phyloP scores from a whole-genome alignment of 1,284 basidiomycete genomes.

The Cystobasidiaceae sp. region DNA sequence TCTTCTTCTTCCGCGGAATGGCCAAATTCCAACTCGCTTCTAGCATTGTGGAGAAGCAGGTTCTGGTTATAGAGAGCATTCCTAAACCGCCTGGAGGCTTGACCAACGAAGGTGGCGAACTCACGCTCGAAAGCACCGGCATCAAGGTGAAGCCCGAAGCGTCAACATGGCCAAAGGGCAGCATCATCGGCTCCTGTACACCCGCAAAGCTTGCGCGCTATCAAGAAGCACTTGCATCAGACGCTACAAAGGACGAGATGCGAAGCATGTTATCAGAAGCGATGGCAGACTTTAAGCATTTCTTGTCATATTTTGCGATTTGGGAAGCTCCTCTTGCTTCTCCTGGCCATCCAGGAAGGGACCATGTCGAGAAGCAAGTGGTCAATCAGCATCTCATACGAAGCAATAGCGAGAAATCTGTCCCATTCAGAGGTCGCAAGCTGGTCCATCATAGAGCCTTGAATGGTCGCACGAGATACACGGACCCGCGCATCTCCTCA shows the following conservation, averaged over 20 bases:
- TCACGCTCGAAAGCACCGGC: conserved; percentile 64
- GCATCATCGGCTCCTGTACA: conserved; percentile 45
- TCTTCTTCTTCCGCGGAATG: conserved; percentile 71
- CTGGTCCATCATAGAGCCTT: conserved; percentile 43
- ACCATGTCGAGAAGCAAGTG: conserved; percentile 28
- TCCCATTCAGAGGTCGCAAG: conserved; percentile 16
- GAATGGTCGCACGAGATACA: conserved; percentile 42
- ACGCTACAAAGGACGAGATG: conserved; percentile 58
- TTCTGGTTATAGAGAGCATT: conserved; percentile 63
- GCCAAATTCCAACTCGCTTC: conserved; percentile 70
- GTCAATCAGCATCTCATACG: conserved; percentile 17
- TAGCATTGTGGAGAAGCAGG: conserved; percentile 62
- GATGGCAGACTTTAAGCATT: conserved; percentile 70
- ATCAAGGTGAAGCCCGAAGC: conserved; percentile 11
- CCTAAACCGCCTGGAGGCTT: conserved; percentile 51
- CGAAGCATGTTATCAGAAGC: conserved; percentile 59
- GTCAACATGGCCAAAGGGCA: conserved; percentile 51
- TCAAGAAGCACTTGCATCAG: conserved; percentile 54
- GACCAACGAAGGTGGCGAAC: conserved; percentile 58
- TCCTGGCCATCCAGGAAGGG: neutral
- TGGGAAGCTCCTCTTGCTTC: conserved; percentile 51
- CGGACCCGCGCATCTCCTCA: conserved; percentile 15
- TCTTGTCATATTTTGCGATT: conserved; percentile 69
- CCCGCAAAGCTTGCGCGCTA: conserved; percentile 58
- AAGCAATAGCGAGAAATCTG: conserved; percentile 1